Base-by-base conservation (phyloP, 768 basidiomycete genomes). In the Dictyophora rubrovolvata region DNA sequence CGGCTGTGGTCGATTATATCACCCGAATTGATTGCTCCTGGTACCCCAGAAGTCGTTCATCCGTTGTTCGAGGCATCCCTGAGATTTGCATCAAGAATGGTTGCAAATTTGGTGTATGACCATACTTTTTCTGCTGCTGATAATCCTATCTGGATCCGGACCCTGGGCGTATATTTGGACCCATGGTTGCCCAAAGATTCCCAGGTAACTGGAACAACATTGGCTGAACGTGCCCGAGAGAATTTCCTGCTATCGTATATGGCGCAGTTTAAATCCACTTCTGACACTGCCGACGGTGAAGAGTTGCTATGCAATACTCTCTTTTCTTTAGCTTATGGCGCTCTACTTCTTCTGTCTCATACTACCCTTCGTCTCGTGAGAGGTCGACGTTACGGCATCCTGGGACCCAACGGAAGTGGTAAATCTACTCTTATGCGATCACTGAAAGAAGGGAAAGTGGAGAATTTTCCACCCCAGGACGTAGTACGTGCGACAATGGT, bases 401-500 rank as follows among this genome's bases (percentile, higher is more conserved):
- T 95, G 51, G 95, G 93, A 28, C 79, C 88, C n/a, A 98, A 98
- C 70, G 95, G 95, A 61, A 87, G 89, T 59, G 95, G 95, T 63
- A 98, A 98, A 73, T 89, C 88, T 17, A 97, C 95, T 2, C 81
- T 98, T 48, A 86, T 98, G 86, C 90, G 93, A 66, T 93, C 95
- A 67, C 83, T 97, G 62, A 83, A 90, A 59, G 93, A 95, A 67
- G 88, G 90, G 60, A 97, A 97, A 74, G 87, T 90, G 7, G 95
- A 98, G 73, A 93, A 93, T 69, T 98, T 97, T 74, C 95, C 95
- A 18, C 81, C 91, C 5, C 92, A 85, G 64, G 83, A 85, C 62
- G 79, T 93, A 71, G 75, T 98, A 53, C 82, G 89, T 51, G 89
- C 89, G 65, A 83, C 96, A 61, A 97, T 97, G 93, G 94, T 98